Evolutionary conservation across 1,139 yeast species (phyloP).

Genomic region (Scheffersomyces parashehatae): DNA sequence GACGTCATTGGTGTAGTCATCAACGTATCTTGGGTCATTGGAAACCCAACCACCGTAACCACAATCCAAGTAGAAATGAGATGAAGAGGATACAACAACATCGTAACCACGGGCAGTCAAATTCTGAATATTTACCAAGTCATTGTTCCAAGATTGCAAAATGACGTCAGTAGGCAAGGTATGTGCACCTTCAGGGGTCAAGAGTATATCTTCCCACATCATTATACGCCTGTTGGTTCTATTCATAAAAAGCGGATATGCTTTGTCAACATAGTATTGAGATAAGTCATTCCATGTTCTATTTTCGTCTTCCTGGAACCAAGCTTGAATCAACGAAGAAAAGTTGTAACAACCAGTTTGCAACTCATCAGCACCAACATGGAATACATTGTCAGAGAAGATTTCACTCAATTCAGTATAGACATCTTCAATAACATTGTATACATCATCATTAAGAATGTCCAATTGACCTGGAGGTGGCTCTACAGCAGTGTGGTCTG

Average conservation of each 20-base stretch:
- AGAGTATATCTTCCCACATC: constrained; percentile 53
- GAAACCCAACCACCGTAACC: constrained; percentile 47
- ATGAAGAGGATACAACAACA: constrained; percentile 41
- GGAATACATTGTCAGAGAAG: constrained; percentile 42
- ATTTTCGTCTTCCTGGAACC: constrained; percentile 27
- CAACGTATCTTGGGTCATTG: constrained; percentile 39
- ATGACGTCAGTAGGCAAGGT: constrained; percentile 33
- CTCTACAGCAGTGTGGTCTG: constrained; percentile 36
- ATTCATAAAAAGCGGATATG: constrained; percentile 36
- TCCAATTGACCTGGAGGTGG: constrained; percentile 52
- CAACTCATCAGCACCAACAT: constrained; percentile 50
- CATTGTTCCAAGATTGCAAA: constrained; percentile 44
- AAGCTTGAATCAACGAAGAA: constrained; percentile 28
- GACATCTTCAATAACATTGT: constrained; percentile 35
- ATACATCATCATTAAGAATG: constrained; percentile 34
- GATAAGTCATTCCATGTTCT: constrained; percentile 32
- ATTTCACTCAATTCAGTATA: constrained; percentile 36
- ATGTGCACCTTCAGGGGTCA: constrained; percentile 21
- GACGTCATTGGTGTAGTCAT: constrained; percentile 20
- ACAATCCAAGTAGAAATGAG: constrained; percentile 46
- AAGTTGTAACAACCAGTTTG: constrained; percentile 37
- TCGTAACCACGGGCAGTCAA: constrained; percentile 42
- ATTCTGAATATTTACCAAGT: constrained; percentile 25
- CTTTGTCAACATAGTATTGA: constrained; percentile 41
- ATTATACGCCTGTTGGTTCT: constrained; percentile 25